Evolutionary conservation across 2,329 filamentous ascomycete genomes (phyloP).

Genomic region (Coleophoma eucalyptorum): DNA sequence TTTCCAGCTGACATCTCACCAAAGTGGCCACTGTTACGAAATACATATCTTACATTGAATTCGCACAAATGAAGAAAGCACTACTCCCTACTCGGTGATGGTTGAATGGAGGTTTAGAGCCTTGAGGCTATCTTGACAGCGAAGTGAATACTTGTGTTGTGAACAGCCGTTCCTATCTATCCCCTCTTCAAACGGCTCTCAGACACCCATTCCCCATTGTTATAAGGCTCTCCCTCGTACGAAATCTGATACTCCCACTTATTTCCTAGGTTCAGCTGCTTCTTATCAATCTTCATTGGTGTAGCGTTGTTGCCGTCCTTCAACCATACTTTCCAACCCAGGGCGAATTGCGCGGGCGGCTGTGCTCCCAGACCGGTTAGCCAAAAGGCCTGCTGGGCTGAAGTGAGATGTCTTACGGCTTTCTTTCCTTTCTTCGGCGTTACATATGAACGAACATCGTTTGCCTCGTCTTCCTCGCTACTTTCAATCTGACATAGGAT

Average conservation of each 20-base stretch:
- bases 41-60: not conserved
- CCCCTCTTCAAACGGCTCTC: not conserved
- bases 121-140: not conserved
- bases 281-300: not conserved
- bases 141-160: not conserved
- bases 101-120: not conserved
- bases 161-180: not conserved
- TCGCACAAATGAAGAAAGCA: not conserved
- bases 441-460: not conserved
- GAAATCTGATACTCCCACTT: slow-evolving; percentile 1
- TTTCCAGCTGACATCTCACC: not conserved
- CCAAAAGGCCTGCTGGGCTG: not conserved
- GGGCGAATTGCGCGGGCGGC: not conserved
- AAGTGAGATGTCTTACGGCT: slow-evolving; percentile 1
- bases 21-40: not conserved
- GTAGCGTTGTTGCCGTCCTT: not conserved
- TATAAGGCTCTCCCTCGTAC: not conserved
- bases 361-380: not conserved
- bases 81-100: not conserved
- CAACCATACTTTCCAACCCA: not conserved
- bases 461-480: not conserved
- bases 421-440: not conserved
- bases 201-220: not conserved
- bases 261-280: not conserved
- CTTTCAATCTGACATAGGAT: not conserved